A percentile compares a stretch with the other conserved stretches of the same genome.
Evolutionary conservation across 2,329 filamentous ascomycete genomes (phyloP).

Genomic region (Metarhizium robertsii): DNA sequence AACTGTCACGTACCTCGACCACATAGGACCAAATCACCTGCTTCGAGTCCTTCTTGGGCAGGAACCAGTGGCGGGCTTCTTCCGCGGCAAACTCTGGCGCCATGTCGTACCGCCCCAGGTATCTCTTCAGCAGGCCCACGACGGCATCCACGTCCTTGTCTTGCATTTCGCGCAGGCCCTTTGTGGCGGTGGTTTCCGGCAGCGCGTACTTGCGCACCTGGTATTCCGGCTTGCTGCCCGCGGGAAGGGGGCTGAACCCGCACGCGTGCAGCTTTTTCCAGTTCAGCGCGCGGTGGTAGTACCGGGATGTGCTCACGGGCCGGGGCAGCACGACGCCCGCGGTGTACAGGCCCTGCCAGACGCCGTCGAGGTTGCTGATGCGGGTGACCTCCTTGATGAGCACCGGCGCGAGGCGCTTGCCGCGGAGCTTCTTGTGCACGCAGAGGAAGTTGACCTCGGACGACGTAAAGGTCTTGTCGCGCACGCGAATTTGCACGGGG

Average conservation of each 20-base stretch:
- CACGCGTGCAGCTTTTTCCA: conserved; percentile 96
- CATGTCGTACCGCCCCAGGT: conserved; percentile 73
- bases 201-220: conserved; percentile 83
- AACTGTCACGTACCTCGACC: conserved; percentile 52
- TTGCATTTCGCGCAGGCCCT: conserved; percentile 73
- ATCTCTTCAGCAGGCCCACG: conserved; percentile 63
- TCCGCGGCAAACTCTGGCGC: conserved; percentile 70
- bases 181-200: conserved; percentile 61
- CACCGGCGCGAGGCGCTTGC: conserved; percentile 84
- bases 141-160: conserved; percentile 69
- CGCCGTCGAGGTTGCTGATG: conserved; percentile 73
- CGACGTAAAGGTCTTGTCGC: conserved; percentile 63
- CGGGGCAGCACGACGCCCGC: conserved; percentile 85
- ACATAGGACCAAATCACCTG: conserved; percentile 93
- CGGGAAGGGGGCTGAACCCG: conserved; percentile 82
- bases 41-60: conserved; percentile 56
- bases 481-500: conserved; percentile 73
- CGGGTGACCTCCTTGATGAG: conserved; percentile 97
- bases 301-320: conserved; percentile 85
- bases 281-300: conserved; percentile 88
- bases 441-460: conserved; percentile 98
- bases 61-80: conserved; percentile 83
- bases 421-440: conserved; percentile 93
- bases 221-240: conserved; percentile 72
- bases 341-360: conserved; percentile 95